Evolutionary conservation across 139 green algal genomes (phyloP).

Genomic region (Raphidocelis subcapitata): DNA sequence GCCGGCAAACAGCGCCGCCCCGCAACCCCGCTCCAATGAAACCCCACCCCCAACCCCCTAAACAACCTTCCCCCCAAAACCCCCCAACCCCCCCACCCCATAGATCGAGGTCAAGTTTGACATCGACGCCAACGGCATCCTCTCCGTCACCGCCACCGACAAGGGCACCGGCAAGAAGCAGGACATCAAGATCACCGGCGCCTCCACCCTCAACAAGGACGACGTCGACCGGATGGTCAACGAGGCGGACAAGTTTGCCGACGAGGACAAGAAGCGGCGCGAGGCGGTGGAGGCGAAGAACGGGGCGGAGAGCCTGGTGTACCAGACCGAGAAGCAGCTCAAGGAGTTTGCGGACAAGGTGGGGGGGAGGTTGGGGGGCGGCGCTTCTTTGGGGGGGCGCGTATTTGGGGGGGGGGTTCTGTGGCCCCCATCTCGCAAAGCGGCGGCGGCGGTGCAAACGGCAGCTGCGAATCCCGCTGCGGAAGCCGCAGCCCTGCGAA

Average conservation of each 20-base stretch:
- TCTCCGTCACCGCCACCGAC: constrained; percentile 91
- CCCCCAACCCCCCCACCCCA: too few species aligned
- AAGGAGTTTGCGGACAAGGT: constrained; percentile 97
- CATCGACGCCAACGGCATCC: constrained; percentile 99
- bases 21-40: too few species aligned
- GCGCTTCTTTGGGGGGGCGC: not conserved
- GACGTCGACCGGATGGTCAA: constrained; percentile 97
- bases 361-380: not conserved
- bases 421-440: not conserved
- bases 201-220: constrained; percentile 63
- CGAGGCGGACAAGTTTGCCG: constrained; percentile 90
- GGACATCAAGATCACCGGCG: constrained; percentile 97
- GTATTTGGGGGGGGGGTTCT: too few species aligned
- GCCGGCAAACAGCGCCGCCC: too few species aligned
- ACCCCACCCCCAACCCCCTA: constrained; percentile 17
- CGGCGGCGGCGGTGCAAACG: not conserved
- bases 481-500: too few species aligned
- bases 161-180: constrained; percentile 96
- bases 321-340: constrained; percentile 98
- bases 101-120: constrained; percentile 98
- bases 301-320: constrained; percentile 86
- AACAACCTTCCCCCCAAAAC: too few species aligned
- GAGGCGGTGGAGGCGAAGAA: constrained; percentile 97
- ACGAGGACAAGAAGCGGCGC: constrained; percentile 91
- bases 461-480: too few species aligned